Evolutionary conservation across 768 basidiomycete species (phyloP).

Genomic region (Calocera cornea): DNA sequence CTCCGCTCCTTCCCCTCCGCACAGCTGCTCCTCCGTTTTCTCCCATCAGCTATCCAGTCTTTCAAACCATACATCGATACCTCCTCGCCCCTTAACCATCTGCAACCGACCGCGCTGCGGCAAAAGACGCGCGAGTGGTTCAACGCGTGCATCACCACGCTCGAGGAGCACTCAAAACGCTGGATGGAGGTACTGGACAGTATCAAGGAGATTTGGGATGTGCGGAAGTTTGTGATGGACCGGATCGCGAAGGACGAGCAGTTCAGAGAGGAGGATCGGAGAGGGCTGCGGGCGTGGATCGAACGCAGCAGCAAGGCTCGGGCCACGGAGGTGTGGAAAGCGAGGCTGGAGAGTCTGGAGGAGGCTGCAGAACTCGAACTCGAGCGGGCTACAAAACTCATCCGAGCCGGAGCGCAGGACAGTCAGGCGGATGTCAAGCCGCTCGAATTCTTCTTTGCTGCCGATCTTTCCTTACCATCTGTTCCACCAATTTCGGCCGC

Average conservation of each 20-base stretch:
- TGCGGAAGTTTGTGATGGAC: conserved; percentile 37
- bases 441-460: conserved; percentile 16
- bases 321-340: conserved; percentile 46
- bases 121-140: conserved; percentile 54
- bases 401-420: conserved; percentile 26
- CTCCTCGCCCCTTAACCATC: conserved; percentile 40
- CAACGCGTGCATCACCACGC: conserved; percentile 32
- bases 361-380: conserved; percentile 36
- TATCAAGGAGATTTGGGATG: conserved; percentile 56
- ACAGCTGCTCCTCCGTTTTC: conserved; percentile 54
- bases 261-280: conserved; percentile 39
- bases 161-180: conserved; percentile 33
- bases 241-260: conserved; percentile 33
- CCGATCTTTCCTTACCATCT: conserved; percentile 32
- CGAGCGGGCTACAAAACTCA: conserved; percentile 17
- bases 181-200: conserved; percentile 51
- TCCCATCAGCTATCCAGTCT: conserved; percentile 53
- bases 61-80: conserved; percentile 82
- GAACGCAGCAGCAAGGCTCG: conserved; percentile 44
- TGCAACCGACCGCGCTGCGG: conserved; percentile 33
- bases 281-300: conserved; percentile 32
- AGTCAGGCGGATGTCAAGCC: conserved; percentile 21
- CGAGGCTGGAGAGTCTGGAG: conserved; percentile 32
- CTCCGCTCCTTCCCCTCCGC: conserved; percentile 67
- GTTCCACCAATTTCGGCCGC: conserved; percentile 32